Evolutionary conservation across 495 filamentous ascomycete genomes (phyloP), one percentile per base, ranked within the genome.

Genomic region (Tuber borchii): DNA sequence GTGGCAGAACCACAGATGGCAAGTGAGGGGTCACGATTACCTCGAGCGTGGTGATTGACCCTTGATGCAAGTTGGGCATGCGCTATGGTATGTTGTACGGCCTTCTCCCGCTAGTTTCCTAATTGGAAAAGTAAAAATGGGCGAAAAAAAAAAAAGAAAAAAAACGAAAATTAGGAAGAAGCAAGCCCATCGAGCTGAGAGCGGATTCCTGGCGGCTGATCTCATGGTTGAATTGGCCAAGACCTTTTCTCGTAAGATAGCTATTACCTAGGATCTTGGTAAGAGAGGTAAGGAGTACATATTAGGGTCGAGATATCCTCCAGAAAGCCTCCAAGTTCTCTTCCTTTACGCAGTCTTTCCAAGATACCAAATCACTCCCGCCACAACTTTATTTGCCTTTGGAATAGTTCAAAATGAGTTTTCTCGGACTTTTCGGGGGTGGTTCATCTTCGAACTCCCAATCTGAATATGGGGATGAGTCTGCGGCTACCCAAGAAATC

Each of bases 401-500:
- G 56, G 56, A 65, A 31, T 4, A 65, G 56, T 34, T 65, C 56
- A 65, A 65, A 65, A 65, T 65, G 56, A 65, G 56, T 65, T 65
- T 65, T 34, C 56, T 65, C 26, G 56, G 26, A 5, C 56, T 65
- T 19, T 65, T 65, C 14, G 56, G 56, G 26, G 56, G 56, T 34
- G 56, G 56, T 34, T 65, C 56, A 12, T 65, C 56, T 5, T 12
- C 56, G 1, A 65, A 65, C 31, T 26, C 56, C 16, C 26, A 65
- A 14, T 31, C 56, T 31, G 56, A 65, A 65, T 65, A 65, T 65
- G 56, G 56, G 8, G 56, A 65, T 26, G 56, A 65, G 0, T 14
- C 26, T 65, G 56, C 2, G 56, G 56, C 56, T 65, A 65, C 56
- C 12, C 3, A 65, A 26, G 56, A 65, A 19, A 34, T 65, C 26